Percentiles rank a stretch among this genome's conserved stretches.
These are phyloP conservation scores for Pseudisothecium myosuroides DNA, from an alignment of 225 moss, liverwort and hornwort species.

Conservation along the genomic window DNA sequence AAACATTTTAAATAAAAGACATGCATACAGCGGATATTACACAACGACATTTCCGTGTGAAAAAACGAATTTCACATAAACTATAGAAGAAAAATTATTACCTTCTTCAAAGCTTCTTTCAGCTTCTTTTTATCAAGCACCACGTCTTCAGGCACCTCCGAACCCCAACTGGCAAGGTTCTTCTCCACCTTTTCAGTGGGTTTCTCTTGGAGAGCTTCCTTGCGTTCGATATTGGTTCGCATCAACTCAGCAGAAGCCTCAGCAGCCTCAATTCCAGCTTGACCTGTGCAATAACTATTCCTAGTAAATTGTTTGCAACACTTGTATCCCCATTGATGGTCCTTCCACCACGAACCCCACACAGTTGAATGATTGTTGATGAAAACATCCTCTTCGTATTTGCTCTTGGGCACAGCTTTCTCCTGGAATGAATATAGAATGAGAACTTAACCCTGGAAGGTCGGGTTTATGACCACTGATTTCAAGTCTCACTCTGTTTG, in stretches of 20 bases:
- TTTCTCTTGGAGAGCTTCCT: slow-evolving; percentile 72
- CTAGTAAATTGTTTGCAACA: slow-evolving; percentile 90
- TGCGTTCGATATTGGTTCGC: slow-evolving; percentile 78
- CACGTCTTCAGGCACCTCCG: slow-evolving; percentile 73
- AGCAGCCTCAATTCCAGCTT: slow-evolving; percentile 96
- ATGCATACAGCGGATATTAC: background rate
- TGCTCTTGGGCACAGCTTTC: slow-evolving; percentile 97
- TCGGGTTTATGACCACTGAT: background rate
- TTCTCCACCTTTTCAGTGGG: slow-evolving; percentile 63
- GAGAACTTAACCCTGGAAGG: background rate
- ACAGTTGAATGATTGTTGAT: slow-evolving; percentile 94
- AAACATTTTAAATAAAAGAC: background rate
- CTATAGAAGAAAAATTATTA: background rate
- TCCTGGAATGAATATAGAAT: slow-evolving; percentile 32
- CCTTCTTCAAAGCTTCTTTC: slow-evolving; percentile 92
- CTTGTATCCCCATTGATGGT: slow-evolving; percentile 96
- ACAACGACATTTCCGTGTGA: background rate
- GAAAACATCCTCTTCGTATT: slow-evolving; percentile 92
- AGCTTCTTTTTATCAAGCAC: slow-evolving; percentile 79
- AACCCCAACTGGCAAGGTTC: slow-evolving; percentile 82
- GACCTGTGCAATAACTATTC: slow-evolving; percentile 97
- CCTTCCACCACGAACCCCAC: slow-evolving; percentile 99
- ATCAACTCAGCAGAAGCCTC: slow-evolving; percentile 93
- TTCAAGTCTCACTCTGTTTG: background rate
- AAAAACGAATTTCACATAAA: background rate